Evolutionary conservation across 139 green algal species (phyloP), one percentile per base, ranked within the genome.

Genomic region (Raphidocelis subcapitata): DNA sequence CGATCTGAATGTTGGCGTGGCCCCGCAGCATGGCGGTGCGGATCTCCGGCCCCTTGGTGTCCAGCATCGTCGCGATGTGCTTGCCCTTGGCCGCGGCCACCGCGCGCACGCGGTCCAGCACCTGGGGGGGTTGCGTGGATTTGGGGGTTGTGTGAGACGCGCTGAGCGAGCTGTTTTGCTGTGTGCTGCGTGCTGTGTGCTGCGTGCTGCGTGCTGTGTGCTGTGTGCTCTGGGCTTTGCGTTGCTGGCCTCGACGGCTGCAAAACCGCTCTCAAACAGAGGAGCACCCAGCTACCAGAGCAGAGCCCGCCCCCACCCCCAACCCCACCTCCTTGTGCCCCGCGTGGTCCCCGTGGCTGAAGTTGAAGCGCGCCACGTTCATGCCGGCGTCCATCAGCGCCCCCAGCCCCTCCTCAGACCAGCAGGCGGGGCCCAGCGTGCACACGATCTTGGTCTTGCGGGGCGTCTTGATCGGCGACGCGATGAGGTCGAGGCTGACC

Each of bases 341-440:
- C 26, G 88, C 86, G 78, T 95, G 90, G 18, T 75, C 80, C 37
- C 90, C 90, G 70, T 95, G 90, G 35, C 84, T 97, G 84, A 98
- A 98, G 81, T 98, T 98, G 88, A 98, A 98, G 62, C 94, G 86
- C 3, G 94, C 94, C n/a, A 98, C 90, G 57, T 85, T 92, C 93
- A 98, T 98, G 29, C 94, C 94, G 35, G 85, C 86, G 2, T 79
- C 75, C 69, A 98, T 86, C 65, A 98, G 89, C 75, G 33, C 70
- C 8, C 26, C 65, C 47, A 77, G 47, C 5, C 60, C 60, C 74
- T 96, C 86, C 76, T 95, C 92, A 24, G 81, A 92, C 70, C 70
- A 77, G 47, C 70, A 77, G 55, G 88, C 84, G 0, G 94, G 94
- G 0, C 94, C 94, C 51, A 98, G 83, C 20, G 94, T 98, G 82